Evolutionary conservation across 305 asterid genomes (phyloP).

Genomic region (Solanum hybrid): DNA sequence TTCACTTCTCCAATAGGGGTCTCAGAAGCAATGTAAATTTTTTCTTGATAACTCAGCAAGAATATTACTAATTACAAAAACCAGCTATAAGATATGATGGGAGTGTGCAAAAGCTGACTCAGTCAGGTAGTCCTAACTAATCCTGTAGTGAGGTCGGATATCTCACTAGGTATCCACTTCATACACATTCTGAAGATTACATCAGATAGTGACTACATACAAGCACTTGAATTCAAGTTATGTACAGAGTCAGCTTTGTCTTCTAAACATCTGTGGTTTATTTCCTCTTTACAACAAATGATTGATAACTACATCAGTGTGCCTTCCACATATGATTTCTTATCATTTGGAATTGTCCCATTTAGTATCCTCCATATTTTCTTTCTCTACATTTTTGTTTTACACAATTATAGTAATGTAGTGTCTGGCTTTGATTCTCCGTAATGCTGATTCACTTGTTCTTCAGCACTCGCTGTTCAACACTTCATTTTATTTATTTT

Average conservation of each 20-base stretch:
- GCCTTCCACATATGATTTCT: background rate
- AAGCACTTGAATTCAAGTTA: background rate
- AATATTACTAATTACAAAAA: background rate
- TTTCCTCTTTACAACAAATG: background rate
- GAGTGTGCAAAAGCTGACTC: background rate
- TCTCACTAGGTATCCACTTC: background rate
- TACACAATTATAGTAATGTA: background rate
- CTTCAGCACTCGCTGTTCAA: background rate
- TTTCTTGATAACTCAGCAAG: background rate
- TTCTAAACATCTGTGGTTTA: background rate
- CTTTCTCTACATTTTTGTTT: background rate
- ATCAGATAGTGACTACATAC: background rate
- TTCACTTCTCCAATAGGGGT: background rate
- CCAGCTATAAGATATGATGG: background rate
- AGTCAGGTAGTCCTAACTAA: background rate
- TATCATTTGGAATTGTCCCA: background rate
- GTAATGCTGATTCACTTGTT: background rate
- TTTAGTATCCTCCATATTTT: background rate
- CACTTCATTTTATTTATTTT: background rate
- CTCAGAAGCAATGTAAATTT: background rate
- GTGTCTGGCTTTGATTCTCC: background rate
- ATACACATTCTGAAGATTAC: background rate
- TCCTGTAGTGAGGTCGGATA: background rate
- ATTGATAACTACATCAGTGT: background rate
- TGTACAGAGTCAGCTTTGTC: background rate